Conservation (phyloP, 176 grass and related monocot species). For the Bonia amplexicaulis region DNA sequence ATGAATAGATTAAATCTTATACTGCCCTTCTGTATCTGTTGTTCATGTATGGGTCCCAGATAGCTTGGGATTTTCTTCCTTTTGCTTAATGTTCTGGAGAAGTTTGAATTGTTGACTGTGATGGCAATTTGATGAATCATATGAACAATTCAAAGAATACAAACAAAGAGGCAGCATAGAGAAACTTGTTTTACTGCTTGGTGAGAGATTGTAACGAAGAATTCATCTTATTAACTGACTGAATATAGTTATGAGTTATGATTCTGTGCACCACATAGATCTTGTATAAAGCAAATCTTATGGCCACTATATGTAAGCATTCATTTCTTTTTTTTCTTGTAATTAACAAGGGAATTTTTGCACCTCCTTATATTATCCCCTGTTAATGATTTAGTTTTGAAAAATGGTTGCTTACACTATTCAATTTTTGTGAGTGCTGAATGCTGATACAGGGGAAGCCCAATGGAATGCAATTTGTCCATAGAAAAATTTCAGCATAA, state of each 20-base stretch:
- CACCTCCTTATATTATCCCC: neutral
- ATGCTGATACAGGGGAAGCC: neutral
- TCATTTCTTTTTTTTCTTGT: neutral
- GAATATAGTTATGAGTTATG: neutral
- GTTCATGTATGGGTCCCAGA: constrained; percentile 3
- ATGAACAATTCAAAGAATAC: neutral
- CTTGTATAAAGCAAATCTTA: neutral
- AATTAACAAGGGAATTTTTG: neutral
- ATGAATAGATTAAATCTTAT: constrained; percentile 8
- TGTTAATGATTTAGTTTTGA: neutral
- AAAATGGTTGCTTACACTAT: neutral
- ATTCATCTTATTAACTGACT: neutral
- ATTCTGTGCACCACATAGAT: constrained; percentile 12
- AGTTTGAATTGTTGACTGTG: constrained; percentile 20
- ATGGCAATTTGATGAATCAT: constrained; percentile 3
- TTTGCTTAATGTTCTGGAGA: constrained; percentile 9
- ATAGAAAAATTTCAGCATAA: neutral
- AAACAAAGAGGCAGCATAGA: neutral
- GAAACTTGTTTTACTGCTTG: neutral
- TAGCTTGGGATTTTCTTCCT: constrained; percentile 10
- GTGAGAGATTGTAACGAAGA: neutral
- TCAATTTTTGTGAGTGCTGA: neutral
- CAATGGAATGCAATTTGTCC: neutral
- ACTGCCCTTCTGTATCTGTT: neutral
- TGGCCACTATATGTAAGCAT: neutral